Evolutionary conservation across 257 asterid genomes (phyloP).

Genomic region (Solanum medicagineum): DNA sequence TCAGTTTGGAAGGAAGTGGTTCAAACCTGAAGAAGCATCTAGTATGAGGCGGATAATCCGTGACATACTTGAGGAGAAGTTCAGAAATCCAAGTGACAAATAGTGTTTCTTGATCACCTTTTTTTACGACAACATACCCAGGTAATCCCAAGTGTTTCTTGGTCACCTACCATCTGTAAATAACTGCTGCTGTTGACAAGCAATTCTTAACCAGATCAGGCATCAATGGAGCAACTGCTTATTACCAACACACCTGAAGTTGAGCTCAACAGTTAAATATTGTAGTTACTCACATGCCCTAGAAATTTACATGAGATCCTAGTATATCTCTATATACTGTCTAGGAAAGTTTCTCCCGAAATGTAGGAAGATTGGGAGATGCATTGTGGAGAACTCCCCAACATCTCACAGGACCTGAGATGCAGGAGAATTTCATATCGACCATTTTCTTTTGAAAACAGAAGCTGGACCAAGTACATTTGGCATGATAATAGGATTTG

Average conservation of each 20-base stretch:
- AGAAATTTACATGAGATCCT: background rate
- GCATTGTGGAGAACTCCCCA: background rate
- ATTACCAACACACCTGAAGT: background rate
- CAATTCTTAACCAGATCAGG: background rate
- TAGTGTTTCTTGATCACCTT: slow-evolving; percentile 2
- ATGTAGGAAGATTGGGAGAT: background rate
- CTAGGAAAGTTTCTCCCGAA: background rate
- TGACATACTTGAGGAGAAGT: slow-evolving; percentile 34
- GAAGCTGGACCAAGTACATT: background rate
- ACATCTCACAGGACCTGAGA: background rate
- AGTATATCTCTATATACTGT: background rate
- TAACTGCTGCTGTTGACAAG: background rate
- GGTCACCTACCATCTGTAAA: background rate
- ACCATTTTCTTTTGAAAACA: background rate
- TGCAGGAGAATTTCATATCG: background rate
- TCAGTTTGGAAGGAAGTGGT: slow-evolving; percentile 89
- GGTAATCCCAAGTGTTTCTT: background rate
- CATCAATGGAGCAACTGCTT: slow-evolving; percentile 1
- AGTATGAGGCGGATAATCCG: slow-evolving; percentile 41
- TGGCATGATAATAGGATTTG: background rate
- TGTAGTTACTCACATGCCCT: background rate
- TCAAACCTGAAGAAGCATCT: slow-evolving; percentile 72
- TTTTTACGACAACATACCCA: background rate
- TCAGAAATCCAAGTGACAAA: slow-evolving; percentile 24
- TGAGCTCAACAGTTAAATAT: background rate